Percentiles rank a stretch among this genome's conserved stretches.
phyloP scores from a whole-genome alignment of 495 filamentous ascomycete genomes.

The Annulohypoxylon maeteangense region DNA sequence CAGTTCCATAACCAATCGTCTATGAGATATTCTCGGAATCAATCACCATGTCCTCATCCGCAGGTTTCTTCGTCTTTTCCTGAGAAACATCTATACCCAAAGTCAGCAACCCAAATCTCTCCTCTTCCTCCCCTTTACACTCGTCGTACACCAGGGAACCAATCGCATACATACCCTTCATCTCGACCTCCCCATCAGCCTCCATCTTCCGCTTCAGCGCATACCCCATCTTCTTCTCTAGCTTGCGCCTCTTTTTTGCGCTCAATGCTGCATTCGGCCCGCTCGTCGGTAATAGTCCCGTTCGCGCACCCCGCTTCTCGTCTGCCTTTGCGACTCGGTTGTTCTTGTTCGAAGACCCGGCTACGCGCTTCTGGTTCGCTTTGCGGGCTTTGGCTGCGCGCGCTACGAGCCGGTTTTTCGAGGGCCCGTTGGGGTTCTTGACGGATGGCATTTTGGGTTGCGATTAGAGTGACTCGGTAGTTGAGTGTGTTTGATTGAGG shows the following conservation, averaged over 20 bases:
- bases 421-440: slow-evolving; percentile 61
- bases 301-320: slow-evolving; percentile 49
- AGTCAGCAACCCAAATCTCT: not conserved
- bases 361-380: slow-evolving; percentile 39
- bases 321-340: slow-evolving; percentile 50
- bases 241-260: slow-evolving; percentile 57
- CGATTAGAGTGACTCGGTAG: not conserved
- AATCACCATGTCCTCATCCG: slow-evolving; percentile 34
- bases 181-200: slow-evolving; percentile 52
- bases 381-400: slow-evolving; percentile 48
- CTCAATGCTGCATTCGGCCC: slow-evolving; percentile 53
- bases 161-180: slow-evolving; percentile 54
- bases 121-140: not conserved
- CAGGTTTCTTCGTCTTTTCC: slow-evolving; percentile 2
- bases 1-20: not conserved
- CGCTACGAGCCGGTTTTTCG: slow-evolving; percentile 54
- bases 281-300: slow-evolving; percentile 56
- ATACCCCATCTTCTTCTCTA: slow-evolving; percentile 54
- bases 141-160: too few relatives aligned
- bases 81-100: slow-evolving; percentile 23
- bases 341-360: slow-evolving; percentile 26
- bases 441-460: slow-evolving; percentile 51
- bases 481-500: not conserved
- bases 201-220: slow-evolving; percentile 56
- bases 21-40: slow-evolving; percentile 41